Base-by-base conservation (phyloP, 257 asterid species). In the Solanum pennellii region DNA sequence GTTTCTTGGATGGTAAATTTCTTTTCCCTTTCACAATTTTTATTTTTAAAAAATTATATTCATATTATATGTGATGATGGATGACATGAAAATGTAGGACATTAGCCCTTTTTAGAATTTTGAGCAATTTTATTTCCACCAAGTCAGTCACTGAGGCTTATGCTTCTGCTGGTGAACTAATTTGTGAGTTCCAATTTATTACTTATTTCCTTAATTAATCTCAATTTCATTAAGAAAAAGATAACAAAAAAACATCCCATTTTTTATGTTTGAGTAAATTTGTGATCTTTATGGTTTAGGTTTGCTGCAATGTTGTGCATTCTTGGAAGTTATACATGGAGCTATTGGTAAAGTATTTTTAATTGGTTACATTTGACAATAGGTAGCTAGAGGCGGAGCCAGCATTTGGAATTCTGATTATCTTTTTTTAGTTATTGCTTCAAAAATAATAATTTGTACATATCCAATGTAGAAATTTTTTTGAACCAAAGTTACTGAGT, bases 251-350 rank as follows among this genome's bases (percentile, higher is more conserved):
- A 66, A 7, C 25, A 33, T 85, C 9, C n/a, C 72, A 5, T 47
- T 12, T 85, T 39, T 27, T 76, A 41, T 52, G 31, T 73, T 87
- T 13, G 69, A 29, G 45, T 82, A 85, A 86, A 52, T 8, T n/a
- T 89, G 89, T 86, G 72, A 85, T 65, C 41, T 62, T 68, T 89
- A 15, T 82, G 45, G 33, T 88, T 4, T 66, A 95, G 99, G 98
- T 91, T 86, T 95, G 79, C 76, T 97, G 96, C 99, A 97, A 87
- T 42, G 88, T 89, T 72, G 92, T 89, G 98, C 99, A 52, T 95
- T 95, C 93, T 89, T 97, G 96, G 99, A 97, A 91, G 99, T 97
- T 82, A 87, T 95, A 86, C 98, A 95, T 91, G 99, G 99, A 87
- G 97, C 95, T 84, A 37, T 93, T 86, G 98, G 99, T 97, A 88